Conservation (phyloP, 2,329 filamentous ascomycete species). For the Ophiobolus disseminans region DNA sequence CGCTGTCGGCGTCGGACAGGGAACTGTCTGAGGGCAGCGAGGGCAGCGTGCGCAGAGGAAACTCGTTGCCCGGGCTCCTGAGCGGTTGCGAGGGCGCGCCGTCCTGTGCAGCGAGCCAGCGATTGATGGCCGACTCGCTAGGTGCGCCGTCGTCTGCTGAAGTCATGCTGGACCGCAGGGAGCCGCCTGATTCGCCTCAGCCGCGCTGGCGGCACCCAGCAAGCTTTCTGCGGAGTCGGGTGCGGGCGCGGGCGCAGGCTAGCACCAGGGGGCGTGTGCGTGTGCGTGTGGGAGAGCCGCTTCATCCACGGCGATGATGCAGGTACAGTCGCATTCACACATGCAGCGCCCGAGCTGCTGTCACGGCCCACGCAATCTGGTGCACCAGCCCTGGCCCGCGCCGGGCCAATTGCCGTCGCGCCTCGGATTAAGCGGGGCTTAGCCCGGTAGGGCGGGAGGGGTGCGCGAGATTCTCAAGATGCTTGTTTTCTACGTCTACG, state of each 20-base stretch:
- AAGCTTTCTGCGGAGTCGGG: constrained; percentile 1
- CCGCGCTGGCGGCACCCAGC: not conserved
- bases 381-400: constrained; percentile 7
- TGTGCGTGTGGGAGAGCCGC: constrained; percentile 9
- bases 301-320: constrained; percentile 19
- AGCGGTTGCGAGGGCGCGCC: constrained; percentile 29
- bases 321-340: constrained; percentile 15
- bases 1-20: constrained; percentile 30
- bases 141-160: constrained; percentile 20
- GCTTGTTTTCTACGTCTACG: not conserved
- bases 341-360: constrained; percentile 7
- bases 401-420: constrained; percentile 18
- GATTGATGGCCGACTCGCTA: constrained; percentile 32
- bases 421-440: constrained; percentile 11
- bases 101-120: constrained; percentile 40
- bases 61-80: constrained; percentile 47
- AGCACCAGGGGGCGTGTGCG: constrained; percentile 27
- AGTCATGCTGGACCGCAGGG: constrained; percentile 20
- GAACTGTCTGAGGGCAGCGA: constrained; percentile 42
- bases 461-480: too few species aligned
- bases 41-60: constrained; percentile 44
- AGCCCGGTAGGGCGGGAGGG: not conserved
- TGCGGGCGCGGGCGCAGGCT: constrained; percentile 8
- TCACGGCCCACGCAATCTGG: constrained; percentile 16
- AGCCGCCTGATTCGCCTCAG: constrained; percentile 20